These are phyloP conservation scores for Lichtheimia ornata DNA, from an alignment of 371 early-diverging fungal species.

Conservation along the genomic window DNA sequence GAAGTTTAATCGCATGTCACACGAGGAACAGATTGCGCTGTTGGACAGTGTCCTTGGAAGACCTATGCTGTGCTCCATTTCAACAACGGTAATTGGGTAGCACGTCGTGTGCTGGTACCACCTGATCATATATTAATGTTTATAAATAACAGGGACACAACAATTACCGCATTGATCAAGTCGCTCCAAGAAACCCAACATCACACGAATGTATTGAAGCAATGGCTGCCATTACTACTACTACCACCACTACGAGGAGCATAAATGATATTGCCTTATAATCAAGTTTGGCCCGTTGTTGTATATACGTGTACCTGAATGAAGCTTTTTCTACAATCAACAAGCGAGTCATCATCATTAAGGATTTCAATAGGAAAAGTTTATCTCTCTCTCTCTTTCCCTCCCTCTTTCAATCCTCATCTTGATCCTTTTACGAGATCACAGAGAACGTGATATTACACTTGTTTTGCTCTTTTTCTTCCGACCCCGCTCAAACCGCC, in stretches of 20 bases:
- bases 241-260: no score
- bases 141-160: slow-evolving; percentile 10
- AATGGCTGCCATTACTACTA: neutral
- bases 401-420: neutral
- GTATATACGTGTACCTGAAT: neutral
- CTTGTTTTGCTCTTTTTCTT: slow-evolving; percentile 12
- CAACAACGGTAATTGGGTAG: slow-evolving; percentile 24
- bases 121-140: neutral
- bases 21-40: slow-evolving; percentile 29
- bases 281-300: neutral
- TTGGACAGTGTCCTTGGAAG: slow-evolving; percentile 39
- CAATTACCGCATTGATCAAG: slow-evolving; percentile 17
- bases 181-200: neutral
- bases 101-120: neutral
- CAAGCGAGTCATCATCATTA: neutral
- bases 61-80: slow-evolving; percentile 34
- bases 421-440: neutral
- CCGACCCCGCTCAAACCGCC: slow-evolving; percentile 15
- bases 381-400: neutral
- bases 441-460: slow-evolving; percentile 12
- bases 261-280: neutral
- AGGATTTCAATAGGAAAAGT: neutral
- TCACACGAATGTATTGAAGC: neutral
- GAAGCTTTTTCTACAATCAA: neutral
- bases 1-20: slow-evolving; percentile 33